Evolutionary conservation across 2,329 filamentous ascomycete genomes (phyloP), one percentile per base, ranked within the genome.

Genomic region (Penicillium sp.): DNA sequence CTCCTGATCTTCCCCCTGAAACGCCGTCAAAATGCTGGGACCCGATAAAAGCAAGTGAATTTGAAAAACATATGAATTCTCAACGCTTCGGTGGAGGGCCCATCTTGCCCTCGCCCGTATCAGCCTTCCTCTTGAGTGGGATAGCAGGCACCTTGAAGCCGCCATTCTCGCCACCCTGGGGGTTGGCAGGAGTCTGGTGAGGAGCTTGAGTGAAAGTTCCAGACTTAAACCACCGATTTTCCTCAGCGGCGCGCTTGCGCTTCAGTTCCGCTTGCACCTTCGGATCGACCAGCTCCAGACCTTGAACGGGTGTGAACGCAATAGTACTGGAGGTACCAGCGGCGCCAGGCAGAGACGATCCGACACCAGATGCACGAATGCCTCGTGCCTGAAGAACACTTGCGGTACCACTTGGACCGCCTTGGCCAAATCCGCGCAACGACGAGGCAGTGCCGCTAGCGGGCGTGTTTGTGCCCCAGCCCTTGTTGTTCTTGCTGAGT

Each of bases 181-280:
- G 45, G 34, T 57, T 60, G 44, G 43, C 61, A 22, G 20, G 31
- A 51, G 60, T 69, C 54, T 74, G 69, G 42, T 62, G 64, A 10
- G 86, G 86, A 54, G 96, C 84, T 73, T 97, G 92, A 9, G 94
- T 97, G 70, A 99, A 99, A 0, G 90, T 92, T n/a, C 94, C 94
- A 45, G 91, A 90, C 75, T 94, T 96, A 80, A 99, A 99, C 88
- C 92, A 99, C 37, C 91, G 82, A 71, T 97, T 93, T 71, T 96
- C 91, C 61, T 97, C 94, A 0, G 91, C 92, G 72, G 96, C 95
- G 61, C 92, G 82, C 79, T 97, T 97, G 66, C 91, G 84, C 70
- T 84, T 92, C 72, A 96, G 83, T 77, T 97, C 92, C 8, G 90
- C 89, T 65, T 92, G 87, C 55, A 89, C 85, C 79, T 94, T 96